phyloP scores from a whole-genome alignment of 345 rosid species.

The Toxicodendron radicans region DNA sequence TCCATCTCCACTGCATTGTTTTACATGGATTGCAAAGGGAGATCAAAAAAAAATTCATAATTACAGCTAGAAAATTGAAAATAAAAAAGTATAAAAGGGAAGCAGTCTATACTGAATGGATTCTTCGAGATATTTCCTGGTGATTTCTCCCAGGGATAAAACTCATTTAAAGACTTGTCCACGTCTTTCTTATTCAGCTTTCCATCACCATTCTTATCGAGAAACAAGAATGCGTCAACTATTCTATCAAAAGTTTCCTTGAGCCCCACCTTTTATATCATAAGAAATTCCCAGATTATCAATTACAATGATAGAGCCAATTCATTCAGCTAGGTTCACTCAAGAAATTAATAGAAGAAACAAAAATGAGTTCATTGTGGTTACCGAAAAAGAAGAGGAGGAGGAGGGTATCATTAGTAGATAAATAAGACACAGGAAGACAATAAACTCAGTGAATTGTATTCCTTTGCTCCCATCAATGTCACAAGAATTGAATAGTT shows the following conservation, averaged over 20 bases:
- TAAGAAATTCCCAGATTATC: conserved; percentile 26
- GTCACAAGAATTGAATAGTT: conserved; percentile 75
- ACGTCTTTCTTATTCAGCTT: conserved; percentile 72
- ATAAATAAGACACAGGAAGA: conserved; percentile 74
- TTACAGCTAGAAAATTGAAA: not conserved
- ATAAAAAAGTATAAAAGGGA: not conserved
- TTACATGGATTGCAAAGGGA: conserved; percentile 20
- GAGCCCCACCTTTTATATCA: conserved; percentile 47
- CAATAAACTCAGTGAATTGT: conserved; percentile 81
- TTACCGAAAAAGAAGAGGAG: conserved; percentile 36
- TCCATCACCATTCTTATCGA: conserved; percentile 79
- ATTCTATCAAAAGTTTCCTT: conserved; percentile 70
- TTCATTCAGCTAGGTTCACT: not conserved
- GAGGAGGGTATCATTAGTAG: conserved; percentile 60
- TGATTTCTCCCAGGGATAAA: conserved; percentile 66
- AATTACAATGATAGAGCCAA: conserved; percentile 6
- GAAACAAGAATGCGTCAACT: conserved; percentile 76
- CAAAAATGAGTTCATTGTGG: conserved; percentile 10
- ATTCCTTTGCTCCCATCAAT: conserved; percentile 74
- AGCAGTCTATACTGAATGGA: conserved; percentile 56
- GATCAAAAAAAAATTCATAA: not conserved
- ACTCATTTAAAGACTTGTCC: conserved; percentile 62
- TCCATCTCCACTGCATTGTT: conserved; percentile 83
- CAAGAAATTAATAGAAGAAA: not conserved
- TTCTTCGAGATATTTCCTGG: conserved; percentile 61